Evolutionary conservation across 1,284 basidiomycete genomes (phyloP), one percentile per base, ranked within the genome.

Genomic region (Gastroboletus turbinatus): DNA sequence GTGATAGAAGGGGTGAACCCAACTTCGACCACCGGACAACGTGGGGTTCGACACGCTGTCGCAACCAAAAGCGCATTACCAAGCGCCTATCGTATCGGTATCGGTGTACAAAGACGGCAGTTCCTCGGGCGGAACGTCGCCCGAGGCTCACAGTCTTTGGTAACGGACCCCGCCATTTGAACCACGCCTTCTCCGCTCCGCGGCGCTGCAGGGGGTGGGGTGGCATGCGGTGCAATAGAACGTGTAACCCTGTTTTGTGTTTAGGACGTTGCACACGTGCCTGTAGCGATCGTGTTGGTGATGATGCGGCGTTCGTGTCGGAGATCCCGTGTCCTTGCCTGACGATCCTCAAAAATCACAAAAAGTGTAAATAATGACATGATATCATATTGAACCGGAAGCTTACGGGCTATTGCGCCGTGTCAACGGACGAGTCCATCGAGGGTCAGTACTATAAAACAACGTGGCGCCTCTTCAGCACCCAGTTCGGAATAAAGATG

Each of bases 111-210:
- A 65, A 66, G 30, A 67, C 54, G 14, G 47, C 35, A 11, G 29
- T 50, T 27, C 55, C 66, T 5, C 29, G 35, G 16, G 59, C 5
- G 7, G 19, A 35, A 21, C 23, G 17, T 14, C 10, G 52, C 14
- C 19, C 17, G 14, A 33, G n/a, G n/a, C 42, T 49, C 35, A 29
- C 38, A 21, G 29, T 23, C 33, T 17, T 19, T 4, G 60, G 63
- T 3, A 65, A 29, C 5, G 55, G 62, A 13, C 58, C 59, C 7
- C 63, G 58, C 63, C 63, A 66, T 38, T 67, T 64, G 35, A 47
- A 11, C 63, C 63, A 64, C 19, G 30, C 25, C 30, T n/a, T 39
- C 7, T 32, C 32, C 14, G 19, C 14, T 25, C 32, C 36, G 29
- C n/a, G 10, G n/a, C 19, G 21, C 3, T 5, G 33, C 19, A 16